These are phyloP conservation scores for Pythium chondricola DNA, from an alignment of 352 stramenopile species.

Conservation along the genomic window DNA sequence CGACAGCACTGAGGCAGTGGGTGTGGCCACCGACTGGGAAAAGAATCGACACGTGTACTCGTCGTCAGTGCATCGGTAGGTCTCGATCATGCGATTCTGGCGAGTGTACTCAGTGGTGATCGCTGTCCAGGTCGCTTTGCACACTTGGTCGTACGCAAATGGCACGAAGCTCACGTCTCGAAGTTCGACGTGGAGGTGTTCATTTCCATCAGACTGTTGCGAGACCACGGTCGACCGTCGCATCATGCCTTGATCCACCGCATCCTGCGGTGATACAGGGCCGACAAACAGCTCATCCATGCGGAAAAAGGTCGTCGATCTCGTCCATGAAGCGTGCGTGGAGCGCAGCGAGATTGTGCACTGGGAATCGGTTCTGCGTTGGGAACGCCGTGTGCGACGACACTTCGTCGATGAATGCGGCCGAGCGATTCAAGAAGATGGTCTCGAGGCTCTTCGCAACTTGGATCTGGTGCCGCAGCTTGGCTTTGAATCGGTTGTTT, in stretches of 20 bases:
- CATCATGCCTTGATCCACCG: not conserved
- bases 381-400: not conserved
- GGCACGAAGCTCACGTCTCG: slow-evolving; percentile 3
- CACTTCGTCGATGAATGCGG: slow-evolving; percentile 7
- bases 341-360: slow-evolving; percentile 6
- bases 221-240: not conserved
- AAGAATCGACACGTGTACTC: slow-evolving; percentile 7
- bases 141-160: slow-evolving; percentile 9
- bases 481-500: slow-evolving; percentile 2
- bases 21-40: not conserved
- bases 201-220: not conserved
- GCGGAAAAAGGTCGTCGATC: slow-evolving; percentile 6
- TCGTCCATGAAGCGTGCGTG: slow-evolving; percentile 11
- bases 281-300: not conserved
- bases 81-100: slow-evolving; percentile 4
- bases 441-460: slow-evolving; percentile 5
- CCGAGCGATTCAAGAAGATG: slow-evolving; percentile 5
- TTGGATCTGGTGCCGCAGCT: not conserved
- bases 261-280: too few species aligned
- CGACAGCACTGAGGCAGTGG: not conserved
- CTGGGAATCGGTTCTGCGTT: not conserved
- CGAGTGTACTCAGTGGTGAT: slow-evolving; percentile 12
- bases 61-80: slow-evolving; percentile 4
- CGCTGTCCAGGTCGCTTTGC: slow-evolving; percentile 4
- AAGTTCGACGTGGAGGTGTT: slow-evolving; percentile 8